Evolutionary conservation across 495 filamentous ascomycete species (phyloP).

Genomic region (Tuber borchii): DNA sequence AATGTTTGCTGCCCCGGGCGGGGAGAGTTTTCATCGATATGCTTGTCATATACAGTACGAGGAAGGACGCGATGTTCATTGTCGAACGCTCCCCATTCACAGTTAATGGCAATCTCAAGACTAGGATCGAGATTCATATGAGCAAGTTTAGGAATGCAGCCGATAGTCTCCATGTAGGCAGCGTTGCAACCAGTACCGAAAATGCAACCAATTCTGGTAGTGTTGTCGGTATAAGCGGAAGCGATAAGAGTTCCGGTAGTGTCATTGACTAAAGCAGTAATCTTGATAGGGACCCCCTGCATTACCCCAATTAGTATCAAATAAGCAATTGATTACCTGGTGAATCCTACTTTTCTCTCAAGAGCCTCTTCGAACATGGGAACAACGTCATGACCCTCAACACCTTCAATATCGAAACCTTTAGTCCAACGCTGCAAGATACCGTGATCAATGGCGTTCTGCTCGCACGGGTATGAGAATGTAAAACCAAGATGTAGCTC

Average conservation of each 20-base stretch:
- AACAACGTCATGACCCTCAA: slow-evolving; percentile 91
- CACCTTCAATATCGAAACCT: slow-evolving; percentile 94
- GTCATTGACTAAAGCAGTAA: slow-evolving; percentile 91
- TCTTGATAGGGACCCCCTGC: slow-evolving; percentile 83
- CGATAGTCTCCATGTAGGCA: slow-evolving; percentile 92
- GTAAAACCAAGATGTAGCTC: slow-evolving; percentile 88
- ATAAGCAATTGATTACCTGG: background rate
- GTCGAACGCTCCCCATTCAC: slow-evolving; percentile 97
- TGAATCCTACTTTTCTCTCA: slow-evolving; percentile 59
- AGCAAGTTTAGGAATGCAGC: slow-evolving; percentile 86
- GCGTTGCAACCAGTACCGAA: slow-evolving; percentile 98
- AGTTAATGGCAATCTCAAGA: slow-evolving; percentile 95
- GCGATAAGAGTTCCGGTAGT: slow-evolving; percentile 99
- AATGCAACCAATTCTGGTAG: slow-evolving; percentile 93
- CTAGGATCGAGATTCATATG: slow-evolving; percentile 87
- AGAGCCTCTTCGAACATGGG: slow-evolving; percentile 84
- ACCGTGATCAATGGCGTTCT: slow-evolving; percentile 94
- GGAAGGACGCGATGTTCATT: slow-evolving; percentile 92
- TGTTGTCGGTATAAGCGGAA: slow-evolving; percentile 84
- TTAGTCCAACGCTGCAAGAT: slow-evolving; percentile 97
- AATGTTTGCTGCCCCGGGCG: slow-evolving; percentile 93
- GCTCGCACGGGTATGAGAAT: slow-evolving; percentile 94
- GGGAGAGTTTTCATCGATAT: slow-evolving; percentile 87
- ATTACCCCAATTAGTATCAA: slow-evolving; percentile 11
- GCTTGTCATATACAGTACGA: slow-evolving; percentile 73